These are phyloP conservation scores for Psilocybe cyanescens DNA, from an alignment of 768 basidiomycete species.

Conservation along the genomic window DNA sequence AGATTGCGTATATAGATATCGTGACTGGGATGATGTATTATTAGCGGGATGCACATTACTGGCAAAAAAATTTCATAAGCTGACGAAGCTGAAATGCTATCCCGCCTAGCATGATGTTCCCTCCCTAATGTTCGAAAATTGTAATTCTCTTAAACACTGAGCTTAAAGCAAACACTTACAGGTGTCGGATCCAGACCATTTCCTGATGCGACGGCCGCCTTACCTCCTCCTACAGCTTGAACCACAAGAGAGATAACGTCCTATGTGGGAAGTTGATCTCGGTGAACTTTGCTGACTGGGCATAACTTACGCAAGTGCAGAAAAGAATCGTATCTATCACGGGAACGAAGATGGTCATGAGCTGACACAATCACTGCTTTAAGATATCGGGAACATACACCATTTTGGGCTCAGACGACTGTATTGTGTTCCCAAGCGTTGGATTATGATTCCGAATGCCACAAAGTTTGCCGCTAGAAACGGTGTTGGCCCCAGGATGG, in stretches of 20 bases:
- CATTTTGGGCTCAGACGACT: conserved; percentile 49
- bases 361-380: background rate
- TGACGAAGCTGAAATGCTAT: conserved; percentile 61
- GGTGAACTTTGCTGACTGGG: background rate
- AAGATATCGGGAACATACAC: conserved; percentile 33
- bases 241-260: conserved; percentile 64
- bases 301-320: conserved; percentile 34
- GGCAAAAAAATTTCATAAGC: conserved; percentile 21
- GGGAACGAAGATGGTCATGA: background rate
- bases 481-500: conserved; percentile 60
- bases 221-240: conserved; percentile 61
- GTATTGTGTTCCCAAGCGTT: conserved; percentile 46
- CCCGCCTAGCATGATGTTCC: conserved; percentile 62
- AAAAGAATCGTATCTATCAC: conserved; percentile 42
- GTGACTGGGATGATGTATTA: conserved; percentile 32
- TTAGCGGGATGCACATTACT: background rate
- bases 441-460: conserved; percentile 52
- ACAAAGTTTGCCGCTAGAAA: conserved; percentile 62
- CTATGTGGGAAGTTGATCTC: conserved; percentile 8
- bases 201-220: conserved; percentile 42
- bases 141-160: too few species aligned
- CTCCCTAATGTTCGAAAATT: conserved; percentile 24
- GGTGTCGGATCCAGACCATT: conserved; percentile 17
- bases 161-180: conserved; percentile 5
- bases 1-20: conserved; percentile 44